Percentiles rank a stretch among this genome's conserved stretches.
phyloP scores from a whole-genome alignment of 2,329 filamentous ascomycete genomes.

The Botrytis galanthina region DNA sequence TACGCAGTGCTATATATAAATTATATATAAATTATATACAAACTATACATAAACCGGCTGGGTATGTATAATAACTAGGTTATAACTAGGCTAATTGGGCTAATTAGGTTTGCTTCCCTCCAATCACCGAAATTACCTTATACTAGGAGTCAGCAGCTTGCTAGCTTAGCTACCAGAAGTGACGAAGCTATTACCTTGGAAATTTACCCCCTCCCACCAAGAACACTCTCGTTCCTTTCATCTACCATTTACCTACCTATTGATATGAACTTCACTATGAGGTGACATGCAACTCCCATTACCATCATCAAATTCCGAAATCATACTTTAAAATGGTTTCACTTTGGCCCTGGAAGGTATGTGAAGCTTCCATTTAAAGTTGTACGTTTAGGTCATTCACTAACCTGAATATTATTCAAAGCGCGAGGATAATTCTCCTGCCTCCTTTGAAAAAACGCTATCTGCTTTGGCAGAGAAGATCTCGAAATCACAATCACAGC shows the following conservation, averaged over 20 bases:
- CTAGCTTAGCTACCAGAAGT: constrained; percentile 6
- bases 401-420: constrained; percentile 40
- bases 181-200: constrained; percentile 7
- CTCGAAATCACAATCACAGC: constrained; percentile 65
- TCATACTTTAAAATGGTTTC: constrained; percentile 62
- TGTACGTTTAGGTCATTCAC: constrained; percentile 13
- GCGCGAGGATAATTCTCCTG: constrained; percentile 78
- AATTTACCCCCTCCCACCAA: neutral
- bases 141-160: neutral
- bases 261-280: constrained; percentile 23
- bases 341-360: constrained; percentile 81
- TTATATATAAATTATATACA: neutral
- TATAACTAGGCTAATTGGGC: neutral
- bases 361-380: constrained; percentile 33
- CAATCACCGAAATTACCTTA: constrained; percentile 1
- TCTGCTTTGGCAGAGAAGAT: constrained; percentile 82
- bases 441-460: constrained; percentile 89
- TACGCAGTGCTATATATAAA: neutral
- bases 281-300: constrained; percentile 16
- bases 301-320: neutral
- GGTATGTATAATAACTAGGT: neutral
- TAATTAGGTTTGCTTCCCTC: neutral
- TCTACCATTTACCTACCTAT: neutral
- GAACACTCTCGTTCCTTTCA: neutral
- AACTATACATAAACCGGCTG: neutral